Percentiles rank a stretch among this genome's conserved stretches.
These are phyloP conservation scores for Phytophthora constricta DNA, from an alignment of 352 stramenopile genomes.

Conservation along the genomic window DNA sequence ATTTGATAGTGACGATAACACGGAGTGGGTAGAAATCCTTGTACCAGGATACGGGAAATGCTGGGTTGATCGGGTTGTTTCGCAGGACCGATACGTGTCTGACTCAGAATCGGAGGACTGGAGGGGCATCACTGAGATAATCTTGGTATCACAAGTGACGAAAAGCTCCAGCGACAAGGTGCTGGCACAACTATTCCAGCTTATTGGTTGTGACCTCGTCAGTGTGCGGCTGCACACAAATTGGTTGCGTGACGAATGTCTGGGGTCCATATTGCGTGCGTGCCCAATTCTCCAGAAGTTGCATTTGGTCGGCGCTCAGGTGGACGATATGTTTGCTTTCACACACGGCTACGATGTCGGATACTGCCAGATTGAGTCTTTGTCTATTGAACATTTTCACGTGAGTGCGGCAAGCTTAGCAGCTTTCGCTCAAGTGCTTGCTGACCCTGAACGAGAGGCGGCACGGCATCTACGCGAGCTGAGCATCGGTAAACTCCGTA, in stretches of 20 bases:
- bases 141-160: constrained; percentile 22
- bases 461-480: constrained; percentile 14
- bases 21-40: constrained; percentile 45
- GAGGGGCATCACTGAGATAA: constrained; percentile 29
- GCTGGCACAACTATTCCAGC: constrained; percentile 28
- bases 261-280: constrained; percentile 31
- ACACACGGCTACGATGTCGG: constrained; percentile 29
- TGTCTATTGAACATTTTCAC: constrained; percentile 31
- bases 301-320: constrained; percentile 30
- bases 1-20: not conserved
- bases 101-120: not conserved
- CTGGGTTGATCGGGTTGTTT: constrained; percentile 39
- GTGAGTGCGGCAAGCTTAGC: constrained; percentile 17
- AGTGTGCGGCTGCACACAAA: constrained; percentile 34
- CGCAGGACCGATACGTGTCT: constrained; percentile 5
- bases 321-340: constrained; percentile 43
- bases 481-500: constrained; percentile 21
- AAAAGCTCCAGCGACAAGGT: constrained; percentile 33
- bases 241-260: constrained; percentile 26
- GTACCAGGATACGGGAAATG: constrained; percentile 50
- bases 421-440: constrained; percentile 26
- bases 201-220: constrained; percentile 33
- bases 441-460: constrained; percentile 11
- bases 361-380: constrained; percentile 25
- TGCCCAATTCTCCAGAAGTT: constrained; percentile 33